These are phyloP conservation scores for Pseudogymnoascus sp. DNA, from an alignment of 2,329 filamentous ascomycete species.

Conservation along the genomic window DNA sequence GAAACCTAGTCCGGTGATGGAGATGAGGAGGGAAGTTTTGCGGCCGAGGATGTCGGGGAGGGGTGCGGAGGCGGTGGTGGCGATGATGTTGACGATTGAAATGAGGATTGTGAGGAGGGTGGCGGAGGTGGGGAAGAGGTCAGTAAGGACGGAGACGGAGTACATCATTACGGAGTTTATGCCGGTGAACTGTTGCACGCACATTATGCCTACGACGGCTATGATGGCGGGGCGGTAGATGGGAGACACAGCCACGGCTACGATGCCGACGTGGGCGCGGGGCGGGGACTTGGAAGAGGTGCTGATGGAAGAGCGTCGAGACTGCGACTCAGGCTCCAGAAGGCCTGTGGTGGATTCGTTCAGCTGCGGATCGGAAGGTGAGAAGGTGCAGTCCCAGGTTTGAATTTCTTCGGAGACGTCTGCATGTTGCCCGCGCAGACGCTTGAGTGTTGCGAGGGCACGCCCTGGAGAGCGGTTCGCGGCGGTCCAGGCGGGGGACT, in stretches of 20 bases:
- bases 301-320: constrained; percentile 21
- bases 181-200: constrained; percentile 83
- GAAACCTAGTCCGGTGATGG: constrained; percentile 74
- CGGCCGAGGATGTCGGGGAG: constrained; percentile 81
- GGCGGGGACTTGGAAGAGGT: constrained; percentile 14
- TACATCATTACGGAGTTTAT: constrained; percentile 99
- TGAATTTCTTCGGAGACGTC: constrained; percentile 68
- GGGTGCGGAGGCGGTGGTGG: constrained; percentile 72
- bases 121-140: constrained; percentile 72
- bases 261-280: constrained; percentile 44
- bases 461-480: constrained; percentile 49
- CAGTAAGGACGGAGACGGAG: constrained; percentile 78
- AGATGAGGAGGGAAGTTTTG: constrained; percentile 74
- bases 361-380: constrained; percentile 18
- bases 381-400: constrained; percentile 41
- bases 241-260: constrained; percentile 57
- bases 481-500: constrained; percentile 83
- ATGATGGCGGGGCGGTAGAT: constrained; percentile 65
- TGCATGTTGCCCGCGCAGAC: constrained; percentile 60
- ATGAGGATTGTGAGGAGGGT: constrained; percentile 80
- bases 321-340: constrained; percentile 17
- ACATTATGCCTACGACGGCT: constrained; percentile 83
- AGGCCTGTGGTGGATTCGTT: constrained; percentile 19
- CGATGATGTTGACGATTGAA: constrained; percentile 75
- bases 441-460: constrained; percentile 62